These are phyloP conservation scores for Mycosphaerelloides madeirae DNA, from an alignment of 2,329 filamentous ascomycete genomes.

Conservation along the genomic window DNA sequence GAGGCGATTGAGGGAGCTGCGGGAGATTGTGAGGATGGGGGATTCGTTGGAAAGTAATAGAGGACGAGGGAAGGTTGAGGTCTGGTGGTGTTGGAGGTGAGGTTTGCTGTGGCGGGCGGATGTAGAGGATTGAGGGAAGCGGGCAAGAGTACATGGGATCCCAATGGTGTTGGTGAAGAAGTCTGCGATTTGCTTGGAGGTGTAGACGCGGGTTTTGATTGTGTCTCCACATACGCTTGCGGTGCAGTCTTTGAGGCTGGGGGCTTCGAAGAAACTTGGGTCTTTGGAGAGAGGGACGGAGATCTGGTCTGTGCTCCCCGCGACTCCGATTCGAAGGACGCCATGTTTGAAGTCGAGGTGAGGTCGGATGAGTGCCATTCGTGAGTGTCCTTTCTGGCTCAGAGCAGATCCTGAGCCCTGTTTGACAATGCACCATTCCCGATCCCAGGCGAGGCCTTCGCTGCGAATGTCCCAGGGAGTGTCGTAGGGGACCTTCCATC, in stretches of 20 bases:
- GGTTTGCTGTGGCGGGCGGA: conserved; percentile 66
- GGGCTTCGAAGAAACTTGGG: conserved; percentile 51
- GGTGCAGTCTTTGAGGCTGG: conserved; percentile 31
- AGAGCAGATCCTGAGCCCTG: conserved; percentile 77
- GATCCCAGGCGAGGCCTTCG: conserved; percentile 88
- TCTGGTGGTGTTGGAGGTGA: conserved; percentile 49
- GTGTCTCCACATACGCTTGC: conserved; percentile 80
- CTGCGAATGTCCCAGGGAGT: conserved; percentile 68
- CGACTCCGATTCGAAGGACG: conserved; percentile 55
- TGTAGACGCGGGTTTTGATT: conserved; percentile 67
- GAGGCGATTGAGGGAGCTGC: conserved; percentile 70
- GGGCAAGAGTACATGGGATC: conserved; percentile 75
- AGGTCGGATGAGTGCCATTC: conserved; percentile 80
- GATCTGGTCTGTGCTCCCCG: conserved; percentile 34
- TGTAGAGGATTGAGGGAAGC: conserved; percentile 67
- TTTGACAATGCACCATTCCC: conserved; percentile 94
- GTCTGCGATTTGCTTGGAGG: conserved; percentile 56
- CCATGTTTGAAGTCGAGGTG: conserved; percentile 65
- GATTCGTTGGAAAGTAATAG: conserved; percentile 90
- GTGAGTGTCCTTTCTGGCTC: conserved; percentile 82
- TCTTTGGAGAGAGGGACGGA: conserved; percentile 62
- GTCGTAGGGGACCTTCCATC: conserved; percentile 63
- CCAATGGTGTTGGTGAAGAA: conserved; percentile 76
- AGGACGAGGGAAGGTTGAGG: conserved; percentile 39
- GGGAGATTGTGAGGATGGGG: conserved; percentile 79